Evolutionary conservation across 2,329 filamentous ascomycete genomes (phyloP).

Genomic region (Neurospora crassa): DNA sequence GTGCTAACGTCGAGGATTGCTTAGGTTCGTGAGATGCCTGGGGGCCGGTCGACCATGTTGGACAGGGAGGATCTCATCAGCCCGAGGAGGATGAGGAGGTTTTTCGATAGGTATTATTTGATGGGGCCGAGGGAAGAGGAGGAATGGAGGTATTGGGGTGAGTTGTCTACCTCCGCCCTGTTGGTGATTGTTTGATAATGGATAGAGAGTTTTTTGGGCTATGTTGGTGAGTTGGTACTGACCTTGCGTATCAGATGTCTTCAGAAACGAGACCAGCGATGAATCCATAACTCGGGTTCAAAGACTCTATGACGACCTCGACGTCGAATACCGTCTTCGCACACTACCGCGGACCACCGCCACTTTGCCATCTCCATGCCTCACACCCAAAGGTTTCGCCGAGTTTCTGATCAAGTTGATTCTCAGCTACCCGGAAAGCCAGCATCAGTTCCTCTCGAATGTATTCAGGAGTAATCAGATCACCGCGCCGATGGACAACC

Average conservation of each 20-base stretch:
- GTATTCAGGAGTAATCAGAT: neutral
- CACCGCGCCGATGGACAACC: neutral
- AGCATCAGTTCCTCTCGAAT: neutral
- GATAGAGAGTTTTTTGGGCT: neutral
- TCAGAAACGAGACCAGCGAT: neutral
- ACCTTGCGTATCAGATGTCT: neutral
- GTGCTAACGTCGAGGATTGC: neutral
- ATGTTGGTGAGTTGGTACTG: neutral
- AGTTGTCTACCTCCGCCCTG: neutral
- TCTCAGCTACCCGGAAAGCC: neutral
- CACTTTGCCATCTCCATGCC: neutral
- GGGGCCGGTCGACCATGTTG: neutral
- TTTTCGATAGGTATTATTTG: neutral
- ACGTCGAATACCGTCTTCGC: neutral
- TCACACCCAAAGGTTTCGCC: neutral
- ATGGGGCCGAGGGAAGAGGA: neutral
- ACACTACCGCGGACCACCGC: neutral
- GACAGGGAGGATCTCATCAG: neutral
- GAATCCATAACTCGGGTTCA: neutral
- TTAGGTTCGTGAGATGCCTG: neutral
- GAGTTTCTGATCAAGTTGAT: neutral
- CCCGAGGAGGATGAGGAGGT: neutral
- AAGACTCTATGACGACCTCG: neutral
- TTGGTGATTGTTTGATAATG: neutral
- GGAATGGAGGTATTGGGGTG: neutral